Evolutionary conservation across 2,329 filamentous ascomycete genomes (phyloP).

Genomic region (Monilinia vaccinii-corymbosi): DNA sequence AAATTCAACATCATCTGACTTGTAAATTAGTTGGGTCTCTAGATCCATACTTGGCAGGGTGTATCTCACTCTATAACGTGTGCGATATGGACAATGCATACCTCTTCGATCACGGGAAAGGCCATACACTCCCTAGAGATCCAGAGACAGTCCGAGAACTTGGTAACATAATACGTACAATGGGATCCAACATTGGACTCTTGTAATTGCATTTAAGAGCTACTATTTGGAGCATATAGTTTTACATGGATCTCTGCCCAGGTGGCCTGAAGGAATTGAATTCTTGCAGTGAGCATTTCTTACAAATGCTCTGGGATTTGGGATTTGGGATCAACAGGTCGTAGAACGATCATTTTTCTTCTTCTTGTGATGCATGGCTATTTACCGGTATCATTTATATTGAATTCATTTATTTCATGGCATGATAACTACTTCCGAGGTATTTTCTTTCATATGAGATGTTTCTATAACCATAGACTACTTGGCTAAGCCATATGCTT

Average conservation of each 20-base stretch:
- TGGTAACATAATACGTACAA: conserved; percentile 18
- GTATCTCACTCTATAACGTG: conserved; percentile 54
- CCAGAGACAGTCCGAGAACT: conserved; percentile 30
- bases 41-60: conserved; percentile 54
- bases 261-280: not conserved
- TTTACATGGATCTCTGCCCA: not conserved
- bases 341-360: not conserved
- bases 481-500: not conserved
- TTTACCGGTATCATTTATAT: not conserved
- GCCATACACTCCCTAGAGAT: conserved; percentile 52
- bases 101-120: conserved; percentile 57
- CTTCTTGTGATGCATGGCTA: not conserved
- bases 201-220: not conserved
- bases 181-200: conserved; percentile 15
- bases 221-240: not conserved
- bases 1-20: conserved; percentile 14
- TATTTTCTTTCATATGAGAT: not conserved
- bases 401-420: not conserved
- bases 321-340: not conserved
- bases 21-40: conserved; percentile 38
- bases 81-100: conserved; percentile 52
- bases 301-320: not conserved
- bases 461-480: not conserved
- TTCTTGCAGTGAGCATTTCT: not conserved
- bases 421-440: not conserved